Base-by-base conservation (phyloP, 768 basidiomycete genomes). In the Termitomyces sp. region DNA sequence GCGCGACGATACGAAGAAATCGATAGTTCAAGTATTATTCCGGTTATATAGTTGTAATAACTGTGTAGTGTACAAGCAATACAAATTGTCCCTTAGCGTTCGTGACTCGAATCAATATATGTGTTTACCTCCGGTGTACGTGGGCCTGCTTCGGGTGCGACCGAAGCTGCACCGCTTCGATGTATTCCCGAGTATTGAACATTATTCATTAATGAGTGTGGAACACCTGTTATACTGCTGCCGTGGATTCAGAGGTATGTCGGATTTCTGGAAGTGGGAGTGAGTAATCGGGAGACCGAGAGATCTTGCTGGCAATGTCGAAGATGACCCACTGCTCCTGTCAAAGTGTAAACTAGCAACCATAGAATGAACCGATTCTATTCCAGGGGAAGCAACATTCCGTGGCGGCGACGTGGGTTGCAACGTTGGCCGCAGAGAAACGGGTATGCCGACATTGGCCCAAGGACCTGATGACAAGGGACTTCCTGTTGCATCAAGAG, bases 221-320 rank as follows among this genome's bases (percentile, higher is more conserved):
- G 3, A 25, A 12, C 31, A 29, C 12, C 0, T 49, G 48, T 32
- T 31, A 14, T 49, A 14, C 31, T 17, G 9, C 17, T 9, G 47
- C 5, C 12, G 15, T 32, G 17, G 8, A 49, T 49, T 17, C 15
- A 17, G 48, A 32, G 48, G 15, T 14, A 48, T 49, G 31, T 32
- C 8, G 15, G 15, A 15, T 8, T 49, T 32, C 31, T 48, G 25
- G 29, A 17, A 49, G 31, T 6, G 48, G 48, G 9, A 20, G 46
- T 14, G 72, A 14, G 71, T 67, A 15, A 67, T 53, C 12, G 71
- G 70, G 47, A 73, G 59, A 14, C 65, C 65, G 17, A 62, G 43
- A 56, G 31, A 49, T 17, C 60, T 66, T 32, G 51, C 57, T 25
- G 59, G 60, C 20, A 65, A 57, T 15, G 67, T 64, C 15, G 72